Conservation (phyloP, 495 filamentous ascomycete genomes). For the Aspergillus mulundensis region DNA sequence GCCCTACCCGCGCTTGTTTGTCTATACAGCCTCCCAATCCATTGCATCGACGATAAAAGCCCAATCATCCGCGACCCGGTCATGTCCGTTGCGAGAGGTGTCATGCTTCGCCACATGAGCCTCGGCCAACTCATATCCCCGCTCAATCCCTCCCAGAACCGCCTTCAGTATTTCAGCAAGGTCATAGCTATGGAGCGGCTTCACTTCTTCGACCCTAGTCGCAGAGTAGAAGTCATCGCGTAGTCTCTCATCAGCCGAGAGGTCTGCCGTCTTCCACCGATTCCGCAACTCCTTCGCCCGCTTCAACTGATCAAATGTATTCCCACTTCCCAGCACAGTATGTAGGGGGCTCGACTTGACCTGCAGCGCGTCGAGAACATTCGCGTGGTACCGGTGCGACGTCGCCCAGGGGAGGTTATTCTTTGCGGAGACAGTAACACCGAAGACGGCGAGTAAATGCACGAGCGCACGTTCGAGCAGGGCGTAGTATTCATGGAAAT, state of each 20-base stretch:
- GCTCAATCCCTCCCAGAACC: conserved; percentile 37
- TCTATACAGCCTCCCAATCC: conserved; percentile 7
- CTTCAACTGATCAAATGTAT: conserved; percentile 45
- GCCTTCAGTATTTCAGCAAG: conserved; percentile 49
- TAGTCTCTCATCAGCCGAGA: conserved; percentile 33
- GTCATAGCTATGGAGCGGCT: conserved; percentile 50
- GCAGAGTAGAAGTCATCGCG: conserved; percentile 3
- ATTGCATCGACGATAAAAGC: conserved; percentile 9
- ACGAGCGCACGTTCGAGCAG: conserved; percentile 61
- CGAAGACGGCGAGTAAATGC: conserved; percentile 55
- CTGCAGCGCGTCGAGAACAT: conserved; percentile 55
- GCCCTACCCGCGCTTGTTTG: too few species aligned
- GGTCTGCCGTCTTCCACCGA: conserved; percentile 60
- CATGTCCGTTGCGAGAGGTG: not conserved
- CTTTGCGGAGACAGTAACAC: conserved; percentile 38
- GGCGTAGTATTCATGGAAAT: conserved; percentile 69
- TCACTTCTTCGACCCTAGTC: conserved; percentile 1
- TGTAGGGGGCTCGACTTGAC: conserved; percentile 47
- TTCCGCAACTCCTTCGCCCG: conserved; percentile 63
- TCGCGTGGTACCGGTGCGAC: conserved; percentile 58
- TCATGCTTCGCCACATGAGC: not conserved
- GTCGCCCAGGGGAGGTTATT: conserved; percentile 7
- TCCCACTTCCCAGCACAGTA: conserved; percentile 43
- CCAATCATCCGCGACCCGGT: not conserved
- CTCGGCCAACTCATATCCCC: conserved; percentile 22